Evolutionary conservation across 768 basidiomycete genomes (phyloP), one percentile per base, ranked within the genome.

Genomic region (Tricholoma flavovirens): DNA sequence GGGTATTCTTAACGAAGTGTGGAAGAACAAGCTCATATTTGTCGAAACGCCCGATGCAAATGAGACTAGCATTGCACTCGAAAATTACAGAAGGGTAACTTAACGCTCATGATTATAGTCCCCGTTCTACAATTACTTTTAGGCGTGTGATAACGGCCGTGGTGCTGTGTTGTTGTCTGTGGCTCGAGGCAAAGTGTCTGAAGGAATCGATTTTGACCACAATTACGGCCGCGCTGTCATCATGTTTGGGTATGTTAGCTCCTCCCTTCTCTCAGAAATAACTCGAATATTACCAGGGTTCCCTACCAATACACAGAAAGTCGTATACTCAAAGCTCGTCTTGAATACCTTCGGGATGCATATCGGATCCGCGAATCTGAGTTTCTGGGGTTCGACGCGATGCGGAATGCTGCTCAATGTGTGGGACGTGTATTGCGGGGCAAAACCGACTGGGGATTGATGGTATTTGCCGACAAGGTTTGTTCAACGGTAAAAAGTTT

Each of bases 151-250:
- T 71, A 99, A 99, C 67, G 97, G 97, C 40, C 84, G 97, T 50
- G 97, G 97, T 1, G 97, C 97, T 17, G 94, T 98, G 26, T 77
- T 99, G 29, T 77, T 99, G 38, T 98, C 97, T 21, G 97, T 99
- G 32, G 97, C 97, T 26, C 86, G 97, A 76, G 97, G 97, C 3
- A 99, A 99, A 70, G 97, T 99, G 0, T 98, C 97, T 0, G 97
- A 99, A 72, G 97, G 97, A n/a, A 99, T 99, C 65, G 97, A 99
- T 83, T 99, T 99, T 66, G 97, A 99, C 69, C 97, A 99, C 72
- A 98, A 99, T 69, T 99, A 98, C 67, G 97, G 97, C 1, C 83
- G 97, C 50, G 97, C 97, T 62, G 94, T 98, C 68, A 93, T 99
- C 69, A 98, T 99, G 97, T 98, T 99, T 75, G 97, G 97, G 92